These are phyloP conservation scores for Xylaria sp. DNA, from an alignment of 2,329 filamentous ascomycete species.

Conservation along the genomic window DNA sequence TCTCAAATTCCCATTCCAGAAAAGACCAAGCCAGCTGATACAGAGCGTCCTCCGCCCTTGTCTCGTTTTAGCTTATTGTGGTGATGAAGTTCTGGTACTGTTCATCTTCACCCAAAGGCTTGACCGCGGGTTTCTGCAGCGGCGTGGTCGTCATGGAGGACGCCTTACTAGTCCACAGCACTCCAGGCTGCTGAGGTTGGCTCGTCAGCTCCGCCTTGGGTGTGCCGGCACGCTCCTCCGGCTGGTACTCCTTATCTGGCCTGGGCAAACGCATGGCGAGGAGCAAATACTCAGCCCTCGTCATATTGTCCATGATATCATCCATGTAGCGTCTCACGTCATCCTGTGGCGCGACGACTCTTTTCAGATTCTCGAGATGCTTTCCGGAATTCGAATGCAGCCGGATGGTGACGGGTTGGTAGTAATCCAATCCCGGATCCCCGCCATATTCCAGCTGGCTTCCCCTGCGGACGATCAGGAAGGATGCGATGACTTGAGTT, in stretches of 20 bases:
- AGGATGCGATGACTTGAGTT: conserved; percentile 71
- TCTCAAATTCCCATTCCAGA: not conserved
- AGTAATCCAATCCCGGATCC: conserved; percentile 70
- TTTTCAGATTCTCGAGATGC: conserved; percentile 62
- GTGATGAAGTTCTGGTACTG: conserved; percentile 51
- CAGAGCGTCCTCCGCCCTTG: conserved; percentile 9
- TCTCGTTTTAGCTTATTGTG: conserved; percentile 38
- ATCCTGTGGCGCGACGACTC: conserved; percentile 64
- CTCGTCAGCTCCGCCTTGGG: conserved; percentile 30
- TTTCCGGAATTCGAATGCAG: conserved; percentile 57
- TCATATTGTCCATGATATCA: conserved; percentile 70
- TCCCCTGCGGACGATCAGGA: conserved; percentile 75
- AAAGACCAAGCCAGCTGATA: conserved; percentile 7
- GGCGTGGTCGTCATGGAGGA: conserved; percentile 23
- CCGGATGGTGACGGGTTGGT: conserved; percentile 72
- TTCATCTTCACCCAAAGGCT: conserved; percentile 45
- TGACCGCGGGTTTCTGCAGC: conserved; percentile 29
- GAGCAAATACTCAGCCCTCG: conserved; percentile 67
- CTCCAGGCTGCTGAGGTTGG: conserved; percentile 28
- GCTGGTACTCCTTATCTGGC: conserved; percentile 40
- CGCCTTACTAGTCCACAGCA: conserved; percentile 41
- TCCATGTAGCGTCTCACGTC: conserved; percentile 70
- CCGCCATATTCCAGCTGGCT: conserved; percentile 66
- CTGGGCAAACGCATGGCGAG: conserved; percentile 68
- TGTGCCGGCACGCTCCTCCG: conserved; percentile 34